A percentile compares a stretch with the other conserved stretches of the same genome.
Conservation (phyloP, 1,284 basidiomycete genomes). For the Sanguinoderma infundibulare region DNA sequence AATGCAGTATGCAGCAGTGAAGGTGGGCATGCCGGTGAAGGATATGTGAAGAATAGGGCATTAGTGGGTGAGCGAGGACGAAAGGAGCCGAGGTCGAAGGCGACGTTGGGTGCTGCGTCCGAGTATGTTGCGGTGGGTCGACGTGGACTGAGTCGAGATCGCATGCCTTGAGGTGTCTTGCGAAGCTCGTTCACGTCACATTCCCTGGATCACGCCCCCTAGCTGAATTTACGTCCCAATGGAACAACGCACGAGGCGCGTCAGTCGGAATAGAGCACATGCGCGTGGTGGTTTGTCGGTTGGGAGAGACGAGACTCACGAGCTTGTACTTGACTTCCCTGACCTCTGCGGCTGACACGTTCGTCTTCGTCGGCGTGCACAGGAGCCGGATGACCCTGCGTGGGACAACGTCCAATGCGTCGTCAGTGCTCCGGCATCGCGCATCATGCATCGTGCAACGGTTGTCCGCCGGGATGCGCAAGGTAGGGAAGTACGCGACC, state of each 20-base stretch:
- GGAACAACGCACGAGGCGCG: conserved; percentile 14
- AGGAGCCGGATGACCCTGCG: conserved; percentile 41
- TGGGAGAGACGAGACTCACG: neutral
- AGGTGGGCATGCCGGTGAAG: neutral
- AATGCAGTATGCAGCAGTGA: neutral
- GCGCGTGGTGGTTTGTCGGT: conserved; percentile 1
- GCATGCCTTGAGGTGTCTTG: neutral
- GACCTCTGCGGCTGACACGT: neutral
- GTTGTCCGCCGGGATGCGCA: too few relatives aligned
- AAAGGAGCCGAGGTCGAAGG: neutral
- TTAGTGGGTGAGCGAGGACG: neutral
- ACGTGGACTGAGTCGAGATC: neutral
- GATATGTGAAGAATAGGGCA: neutral
- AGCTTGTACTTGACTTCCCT: neutral
- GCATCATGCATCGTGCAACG: neutral
- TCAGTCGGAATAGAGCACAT: conserved; percentile 14
- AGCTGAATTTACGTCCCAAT: too few relatives aligned
- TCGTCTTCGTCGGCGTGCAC: conserved; percentile 31
- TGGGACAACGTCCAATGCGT: conserved; percentile 9
- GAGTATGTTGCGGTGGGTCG: neutral
- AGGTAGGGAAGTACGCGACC: neutral
- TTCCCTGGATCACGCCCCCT: conserved; percentile 27
- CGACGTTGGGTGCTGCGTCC: neutral
- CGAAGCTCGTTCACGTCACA: neutral
- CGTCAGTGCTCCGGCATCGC: conserved; percentile 21